A percentile compares a stretch with the other conserved stretches of the same genome.
Evolutionary conservation across 2,329 filamentous ascomycete genomes (phyloP).

Genomic region (Apiospora hydei): DNA sequence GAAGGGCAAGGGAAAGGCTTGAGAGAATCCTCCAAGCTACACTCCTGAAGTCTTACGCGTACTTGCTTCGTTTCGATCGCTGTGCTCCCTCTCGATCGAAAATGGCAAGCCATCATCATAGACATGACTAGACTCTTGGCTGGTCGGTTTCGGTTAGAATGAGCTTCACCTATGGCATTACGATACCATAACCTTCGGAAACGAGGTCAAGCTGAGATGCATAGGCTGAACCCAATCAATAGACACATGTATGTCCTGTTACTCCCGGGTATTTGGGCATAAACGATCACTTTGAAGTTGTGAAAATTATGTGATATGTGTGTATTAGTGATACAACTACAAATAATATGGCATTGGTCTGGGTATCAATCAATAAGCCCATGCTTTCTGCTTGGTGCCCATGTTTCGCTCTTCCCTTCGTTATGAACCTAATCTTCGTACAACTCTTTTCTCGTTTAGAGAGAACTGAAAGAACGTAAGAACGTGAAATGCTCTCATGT

Average conservation of each 20-base stretch:
- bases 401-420: background rate
- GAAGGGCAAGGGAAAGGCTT: slow-evolving; percentile 54
- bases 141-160: background rate
- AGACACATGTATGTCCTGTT: background rate
- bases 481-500: slow-evolving; percentile 29
- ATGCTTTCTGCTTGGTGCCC: slow-evolving; percentile 17
- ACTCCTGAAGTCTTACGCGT: background rate
- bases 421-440: slow-evolving; percentile 16
- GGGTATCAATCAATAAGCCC: slow-evolving; percentile 28
- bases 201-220: slow-evolving; percentile 29
- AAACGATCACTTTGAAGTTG: background rate
- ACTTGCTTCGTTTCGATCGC: background rate
- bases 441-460: background rate
- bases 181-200: slow-evolving; percentile 31
- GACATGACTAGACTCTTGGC: background rate
- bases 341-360: slow-evolving; percentile 27
- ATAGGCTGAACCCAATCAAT: slow-evolving; percentile 20
- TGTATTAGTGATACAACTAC: slow-evolving; percentile 23
- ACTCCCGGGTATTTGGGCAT: background rate
- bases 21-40: slow-evolving; percentile 23
- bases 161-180: slow-evolving; percentile 17
- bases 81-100: background rate
- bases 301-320: background rate
- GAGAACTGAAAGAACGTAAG: background rate
- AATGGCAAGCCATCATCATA: background rate